These are phyloP conservation scores for Euclidium syriacum DNA, from an alignment of 345 rosid species.

Conservation along the genomic window DNA sequence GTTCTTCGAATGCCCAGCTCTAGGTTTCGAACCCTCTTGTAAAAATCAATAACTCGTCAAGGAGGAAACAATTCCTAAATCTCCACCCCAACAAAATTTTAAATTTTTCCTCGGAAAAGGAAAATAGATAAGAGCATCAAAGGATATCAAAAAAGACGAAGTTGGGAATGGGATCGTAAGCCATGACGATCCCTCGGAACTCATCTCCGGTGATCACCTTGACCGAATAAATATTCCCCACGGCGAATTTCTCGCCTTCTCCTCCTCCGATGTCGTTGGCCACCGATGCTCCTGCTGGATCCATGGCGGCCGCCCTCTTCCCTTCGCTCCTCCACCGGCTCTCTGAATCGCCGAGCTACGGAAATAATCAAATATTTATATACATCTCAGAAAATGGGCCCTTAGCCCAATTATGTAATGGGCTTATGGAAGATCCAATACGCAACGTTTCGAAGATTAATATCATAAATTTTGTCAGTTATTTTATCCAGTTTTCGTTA, in stretches of 20 bases:
- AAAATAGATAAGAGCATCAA: neutral
- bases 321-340: slow-evolving; percentile 17
- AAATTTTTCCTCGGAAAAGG: neutral
- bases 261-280: slow-evolving; percentile 19
- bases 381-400: neutral
- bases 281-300: slow-evolving; percentile 35
- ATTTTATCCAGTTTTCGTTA: slow-evolving; percentile 22
- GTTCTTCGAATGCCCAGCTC: slow-evolving; percentile 49
- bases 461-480: slow-evolving; percentile 10
- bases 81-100: neutral
- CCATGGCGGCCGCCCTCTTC: slow-evolving; percentile 34
- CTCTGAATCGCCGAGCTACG: slow-evolving; percentile 6
- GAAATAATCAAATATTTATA: neutral
- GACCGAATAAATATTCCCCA: slow-evolving; percentile 82
- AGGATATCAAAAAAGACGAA: slow-evolving; percentile 96
- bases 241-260: slow-evolving; percentile 61
- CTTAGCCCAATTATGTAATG: neutral
- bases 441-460: neutral
- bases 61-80: slow-evolving; percentile 4
- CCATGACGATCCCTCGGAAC: slow-evolving; percentile 82
- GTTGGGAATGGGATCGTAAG: slow-evolving; percentile 90
- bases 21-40: slow-evolving; percentile 60
- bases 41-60: slow-evolving; percentile 27
- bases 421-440: neutral
- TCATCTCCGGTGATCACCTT: slow-evolving; percentile 90